Evolutionary conservation across 176 grass and related monocot species (phyloP).

Genomic region (Rhynchospora pubera): DNA sequence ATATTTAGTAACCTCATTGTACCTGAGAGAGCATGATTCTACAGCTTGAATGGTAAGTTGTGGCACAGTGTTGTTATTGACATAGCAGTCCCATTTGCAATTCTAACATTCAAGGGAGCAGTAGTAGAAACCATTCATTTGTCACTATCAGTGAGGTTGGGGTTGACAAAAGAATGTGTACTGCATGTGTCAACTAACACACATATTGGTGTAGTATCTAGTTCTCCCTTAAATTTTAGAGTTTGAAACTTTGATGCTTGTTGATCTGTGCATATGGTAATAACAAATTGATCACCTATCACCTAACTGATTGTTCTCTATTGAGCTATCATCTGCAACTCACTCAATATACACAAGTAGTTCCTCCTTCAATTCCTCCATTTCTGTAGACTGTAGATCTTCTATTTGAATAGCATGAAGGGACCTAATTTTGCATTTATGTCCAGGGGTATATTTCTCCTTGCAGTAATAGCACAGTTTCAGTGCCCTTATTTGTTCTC

Average conservation of each 20-base stretch:
- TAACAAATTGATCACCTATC: not conserved
- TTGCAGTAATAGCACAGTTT: not conserved
- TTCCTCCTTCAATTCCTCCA: not conserved
- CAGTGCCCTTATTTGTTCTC: not conserved
- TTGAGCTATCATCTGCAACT: not conserved
- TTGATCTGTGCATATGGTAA: not conserved
- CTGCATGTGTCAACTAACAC: not conserved
- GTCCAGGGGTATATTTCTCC: not conserved
- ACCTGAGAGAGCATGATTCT: too few relatives aligned
- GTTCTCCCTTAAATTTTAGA: not conserved
- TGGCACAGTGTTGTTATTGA: not conserved
- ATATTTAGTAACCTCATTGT: too few relatives aligned
- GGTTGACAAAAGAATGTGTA: not conserved
- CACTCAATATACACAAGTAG: not conserved
- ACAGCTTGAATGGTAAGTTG: not conserved
- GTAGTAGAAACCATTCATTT: not conserved
- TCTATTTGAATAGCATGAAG: not conserved
- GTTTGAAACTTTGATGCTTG: not conserved
- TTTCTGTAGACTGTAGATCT: not conserved
- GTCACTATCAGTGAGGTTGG: not conserved
- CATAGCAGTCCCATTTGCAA: not conserved
- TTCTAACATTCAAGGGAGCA: not conserved
- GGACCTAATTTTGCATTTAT: not conserved
- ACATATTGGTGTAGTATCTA: not conserved
- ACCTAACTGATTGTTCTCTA: not conserved